phyloP scores from a whole-genome alignment of 805 yeast genomes.

The Kazachstania kunashirensis region DNA sequence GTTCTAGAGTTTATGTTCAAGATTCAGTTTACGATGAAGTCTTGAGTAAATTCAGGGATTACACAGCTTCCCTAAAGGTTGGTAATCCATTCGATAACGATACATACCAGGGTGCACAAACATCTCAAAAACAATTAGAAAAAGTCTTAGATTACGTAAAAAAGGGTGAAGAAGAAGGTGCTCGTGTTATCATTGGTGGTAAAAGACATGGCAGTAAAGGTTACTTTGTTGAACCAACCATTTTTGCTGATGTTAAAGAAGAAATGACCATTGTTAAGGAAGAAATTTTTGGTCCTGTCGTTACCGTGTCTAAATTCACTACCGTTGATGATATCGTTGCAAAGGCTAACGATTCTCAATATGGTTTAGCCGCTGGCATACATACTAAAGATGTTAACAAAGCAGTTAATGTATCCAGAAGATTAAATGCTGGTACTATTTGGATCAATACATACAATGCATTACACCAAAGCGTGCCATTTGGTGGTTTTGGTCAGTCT shows the following conservation, averaged over 20 bases:
- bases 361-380: constrained; percentile 87
- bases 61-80: constrained; percentile 48
- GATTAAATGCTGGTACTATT: constrained; percentile 77
- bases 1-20: constrained; percentile 84
- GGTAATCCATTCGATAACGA: constrained; percentile 80
- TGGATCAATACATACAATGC: constrained; percentile 90
- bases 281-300: constrained; percentile 89
- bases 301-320: constrained; percentile 69
- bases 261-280: constrained; percentile 61
- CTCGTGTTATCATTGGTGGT: constrained; percentile 65
- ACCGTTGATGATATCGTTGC: constrained; percentile 73
- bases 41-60: constrained; percentile 45
- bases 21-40: constrained; percentile 75
- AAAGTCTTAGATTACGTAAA: constrained; percentile 71
- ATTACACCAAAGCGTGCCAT: constrained; percentile 79
- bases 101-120: constrained; percentile 87
- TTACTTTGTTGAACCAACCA: constrained; percentile 62
- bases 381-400: constrained; percentile 69
- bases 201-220: constrained; percentile 51
- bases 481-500: constrained; percentile 85
- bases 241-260: constrained; percentile 61
- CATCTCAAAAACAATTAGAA: constrained; percentile 67
- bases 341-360: constrained; percentile 69
- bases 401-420: constrained; percentile 65
- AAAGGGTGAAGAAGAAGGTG: constrained; percentile 76